Evolutionary conservation across 2,329 filamentous ascomycete species (phyloP), one percentile per base, ranked within the genome.

Genomic region (Phyllosticta paracitricarpa): DNA sequence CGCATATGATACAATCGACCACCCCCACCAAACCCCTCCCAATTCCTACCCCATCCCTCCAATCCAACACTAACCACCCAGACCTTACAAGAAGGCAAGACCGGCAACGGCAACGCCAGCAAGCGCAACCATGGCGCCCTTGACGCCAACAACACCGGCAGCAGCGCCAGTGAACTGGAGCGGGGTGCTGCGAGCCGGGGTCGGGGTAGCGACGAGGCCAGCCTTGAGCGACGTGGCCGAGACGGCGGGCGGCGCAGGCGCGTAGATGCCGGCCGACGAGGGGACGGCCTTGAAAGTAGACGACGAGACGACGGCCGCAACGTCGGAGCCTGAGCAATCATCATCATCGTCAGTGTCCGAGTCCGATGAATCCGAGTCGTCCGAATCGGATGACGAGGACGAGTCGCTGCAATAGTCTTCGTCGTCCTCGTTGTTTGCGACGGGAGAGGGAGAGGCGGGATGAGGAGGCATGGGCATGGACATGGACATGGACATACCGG

Each of bases 1-100:
- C 9, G 28, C 2, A 30, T 7, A 30, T 22, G 19, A 22, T 22
- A 22, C 19, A 22, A 22, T 10, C 10, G n/a, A 48, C 40, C 40
- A n/a, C 40, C 12, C 1, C 40, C 40, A 5, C 40, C 17, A 48
- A 48, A 5, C 14, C 2, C 40, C 3, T n/a, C n/a, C 4, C 28
- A 1, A 30, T 8, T 8, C 28, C 28, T 30, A 6, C n/a, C 2
- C 40, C 40, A n/a, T 48, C 40, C 28, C 6, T 30, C 28, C 28
- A 30, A 48, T 17, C 40, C 14, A 9, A 48, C 12, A 48, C 10
- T 17, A n/a, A 48, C 35, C 3, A 48, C 14, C 26, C 26, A 30
- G 28, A 30, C 24, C 54, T 63, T 66, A 68, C 63, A 68, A 63
- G 62, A 67, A 59, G 25, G 62, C 65, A 14, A 67, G 51, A 3